Evolutionary conservation across 2,329 filamentous ascomycete genomes (phyloP).

Genomic region (Capronia americana): DNA sequence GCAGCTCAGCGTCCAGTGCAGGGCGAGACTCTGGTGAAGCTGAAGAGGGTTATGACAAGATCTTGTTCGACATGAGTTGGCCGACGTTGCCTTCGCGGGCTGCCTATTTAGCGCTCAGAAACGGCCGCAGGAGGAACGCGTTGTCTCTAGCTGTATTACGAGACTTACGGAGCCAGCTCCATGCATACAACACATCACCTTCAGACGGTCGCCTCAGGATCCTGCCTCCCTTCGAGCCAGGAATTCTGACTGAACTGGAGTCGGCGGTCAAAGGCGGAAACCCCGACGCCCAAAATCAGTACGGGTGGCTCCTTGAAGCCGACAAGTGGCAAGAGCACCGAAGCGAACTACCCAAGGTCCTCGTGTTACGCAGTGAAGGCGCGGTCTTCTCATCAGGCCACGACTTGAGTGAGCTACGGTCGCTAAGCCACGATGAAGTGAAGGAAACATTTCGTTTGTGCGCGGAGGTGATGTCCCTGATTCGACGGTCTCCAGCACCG

Average conservation of each 20-base stretch:
- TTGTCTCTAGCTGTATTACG: constrained; percentile 38
- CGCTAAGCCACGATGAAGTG: constrained; percentile 37
- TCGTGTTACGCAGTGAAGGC: constrained; percentile 38
- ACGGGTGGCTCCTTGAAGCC: constrained; percentile 38
- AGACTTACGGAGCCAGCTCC: constrained; percentile 35
- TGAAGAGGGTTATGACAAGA: background rate
- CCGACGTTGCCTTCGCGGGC: constrained; percentile 35
- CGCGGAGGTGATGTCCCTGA: constrained; percentile 39
- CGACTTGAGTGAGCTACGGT: constrained; percentile 36
- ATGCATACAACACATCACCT: constrained; percentile 37
- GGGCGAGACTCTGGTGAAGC: background rate
- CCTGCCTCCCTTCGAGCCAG: constrained; percentile 37
- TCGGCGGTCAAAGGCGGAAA: constrained; percentile 23
- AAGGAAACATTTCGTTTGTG: constrained; percentile 40
- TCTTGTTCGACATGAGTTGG: constrained; percentile 29
- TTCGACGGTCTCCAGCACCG: constrained; percentile 37
- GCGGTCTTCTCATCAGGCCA: constrained; percentile 39
- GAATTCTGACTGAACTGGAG: constrained; percentile 35
- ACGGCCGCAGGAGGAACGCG: constrained; percentile 35
- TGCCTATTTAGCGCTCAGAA: constrained; percentile 36
- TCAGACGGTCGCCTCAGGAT: constrained; percentile 35
- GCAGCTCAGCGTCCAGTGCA: background rate
- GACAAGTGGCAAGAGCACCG: constrained; percentile 36
- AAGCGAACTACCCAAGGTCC: constrained; percentile 36
- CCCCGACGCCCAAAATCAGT: constrained; percentile 24